phyloP scores from a whole-genome alignment of 179 eudicot species.

The Sideroxylon spinosum region DNA sequence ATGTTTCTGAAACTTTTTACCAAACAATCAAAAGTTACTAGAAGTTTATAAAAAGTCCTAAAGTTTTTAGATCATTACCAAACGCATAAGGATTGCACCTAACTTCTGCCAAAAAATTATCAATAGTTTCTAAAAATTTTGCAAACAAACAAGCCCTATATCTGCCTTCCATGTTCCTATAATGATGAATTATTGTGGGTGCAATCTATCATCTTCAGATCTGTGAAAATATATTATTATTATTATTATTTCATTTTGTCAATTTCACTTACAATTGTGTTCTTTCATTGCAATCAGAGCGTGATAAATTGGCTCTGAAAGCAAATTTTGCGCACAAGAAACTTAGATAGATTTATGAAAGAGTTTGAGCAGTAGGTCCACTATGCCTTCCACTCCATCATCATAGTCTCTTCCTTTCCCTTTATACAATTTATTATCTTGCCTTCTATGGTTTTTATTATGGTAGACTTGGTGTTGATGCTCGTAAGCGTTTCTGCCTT shows the following conservation, averaged over 20 bases:
- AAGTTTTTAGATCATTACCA: too few relatives aligned
- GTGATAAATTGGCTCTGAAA: conserved; percentile 57
- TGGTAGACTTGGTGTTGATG: not conserved
- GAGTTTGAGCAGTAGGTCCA: conserved; percentile 59
- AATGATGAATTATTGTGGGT: not conserved
- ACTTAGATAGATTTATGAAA: conserved; percentile 57
- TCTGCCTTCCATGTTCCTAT: too few relatives aligned
- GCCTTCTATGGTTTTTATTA: not conserved
- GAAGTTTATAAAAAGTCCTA: too few relatives aligned
- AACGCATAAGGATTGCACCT: too few relatives aligned
- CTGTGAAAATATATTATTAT: too few relatives aligned
- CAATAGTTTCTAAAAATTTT: too few relatives aligned
- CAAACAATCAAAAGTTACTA: too few relatives aligned
- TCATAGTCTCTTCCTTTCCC: not conserved
- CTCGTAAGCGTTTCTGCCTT: not conserved
- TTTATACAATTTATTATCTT: not conserved
- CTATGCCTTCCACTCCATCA: not conserved
- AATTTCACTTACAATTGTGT: too few relatives aligned
- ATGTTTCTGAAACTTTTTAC: too few relatives aligned
- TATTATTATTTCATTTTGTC: too few relatives aligned
- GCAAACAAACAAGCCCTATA: too few relatives aligned
- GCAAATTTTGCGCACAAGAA: conserved; percentile 56
- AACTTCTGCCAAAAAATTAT: too few relatives aligned
- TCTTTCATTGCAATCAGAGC: conserved; percentile 50
- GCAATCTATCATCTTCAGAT: conserved; percentile 42